phyloP scores from a whole-genome alignment of 2,329 filamentous ascomycete species.

The Fusarium protoensiforme region DNA sequence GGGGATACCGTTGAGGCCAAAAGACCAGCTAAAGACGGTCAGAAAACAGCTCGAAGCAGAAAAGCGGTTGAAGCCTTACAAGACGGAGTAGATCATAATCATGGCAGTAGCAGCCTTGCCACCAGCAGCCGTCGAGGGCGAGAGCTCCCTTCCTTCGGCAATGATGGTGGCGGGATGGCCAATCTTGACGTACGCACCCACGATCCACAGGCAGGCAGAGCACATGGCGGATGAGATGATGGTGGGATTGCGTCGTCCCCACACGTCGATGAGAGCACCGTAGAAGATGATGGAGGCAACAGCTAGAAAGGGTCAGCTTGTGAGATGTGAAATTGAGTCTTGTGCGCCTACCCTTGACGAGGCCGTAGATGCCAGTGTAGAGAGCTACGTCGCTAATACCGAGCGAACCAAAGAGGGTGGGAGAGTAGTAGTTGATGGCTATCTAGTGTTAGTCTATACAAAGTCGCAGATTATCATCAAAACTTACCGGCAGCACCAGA shows the following conservation, averaged over 20 bases:
- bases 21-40: constrained; percentile 50
- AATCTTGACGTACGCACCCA: constrained; percentile 65
- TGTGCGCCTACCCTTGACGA: constrained; percentile 49
- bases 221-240: constrained; percentile 61
- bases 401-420: constrained; percentile 54
- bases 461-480: accelerated
- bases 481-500: constrained; percentile 52
- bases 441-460: neutral
- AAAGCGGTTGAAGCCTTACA: constrained; percentile 49
- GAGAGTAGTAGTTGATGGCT: constrained; percentile 58
- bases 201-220: constrained; percentile 61
- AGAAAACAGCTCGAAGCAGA: accelerated
- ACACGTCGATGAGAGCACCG: constrained; percentile 52
- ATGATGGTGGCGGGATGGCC: constrained; percentile 60
- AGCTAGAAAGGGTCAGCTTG: constrained; percentile 36
- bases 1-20: constrained; percentile 57
- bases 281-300: constrained; percentile 56
- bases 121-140: constrained; percentile 55
- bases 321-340: accelerated
- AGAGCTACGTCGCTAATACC: constrained; percentile 58
- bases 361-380: constrained; percentile 63
- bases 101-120: constrained; percentile 65
- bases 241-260: constrained; percentile 53
- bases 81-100: constrained; percentile 65
- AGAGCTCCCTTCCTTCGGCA: constrained; percentile 53